These are phyloP conservation scores for Boletus edulis DNA, from an alignment of 768 basidiomycete species.

Conservation along the genomic window DNA sequence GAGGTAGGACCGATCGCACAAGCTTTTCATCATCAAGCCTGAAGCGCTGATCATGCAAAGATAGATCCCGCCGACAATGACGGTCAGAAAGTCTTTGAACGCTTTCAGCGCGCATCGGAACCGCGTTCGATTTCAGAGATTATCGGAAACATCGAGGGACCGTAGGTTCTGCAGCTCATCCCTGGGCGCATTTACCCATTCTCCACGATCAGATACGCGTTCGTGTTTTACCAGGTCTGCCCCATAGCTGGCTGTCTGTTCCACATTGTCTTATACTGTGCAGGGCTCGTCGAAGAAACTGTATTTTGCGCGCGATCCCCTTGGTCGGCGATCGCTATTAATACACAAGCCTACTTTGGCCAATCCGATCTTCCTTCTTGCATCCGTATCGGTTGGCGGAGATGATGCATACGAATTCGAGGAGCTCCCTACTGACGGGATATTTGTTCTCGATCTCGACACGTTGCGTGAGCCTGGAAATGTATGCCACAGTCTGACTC, in stretches of 20 bases:
- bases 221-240: constrained; percentile 74
- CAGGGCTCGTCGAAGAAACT: constrained; percentile 47
- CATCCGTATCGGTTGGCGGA: constrained; percentile 61
- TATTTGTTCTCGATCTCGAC: constrained; percentile 53
- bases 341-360: constrained; percentile 53
- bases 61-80: constrained; percentile 67
- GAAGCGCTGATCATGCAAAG: constrained; percentile 37
- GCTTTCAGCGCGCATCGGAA: constrained; percentile 22
- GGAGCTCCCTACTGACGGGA: constrained; percentile 57
- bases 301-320: constrained; percentile 78
- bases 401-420: constrained; percentile 48
- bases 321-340: constrained; percentile 83
- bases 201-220: constrained; percentile 59
- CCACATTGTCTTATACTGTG: background rate
- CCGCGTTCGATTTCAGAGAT: constrained; percentile 46
- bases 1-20: constrained; percentile 43
- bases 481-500: constrained; percentile 21
- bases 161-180: constrained; percentile 48
- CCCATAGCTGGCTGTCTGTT: background rate
- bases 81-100: constrained; percentile 50
- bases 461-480: constrained; percentile 18
- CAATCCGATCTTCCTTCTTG: constrained; percentile 56
- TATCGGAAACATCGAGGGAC: constrained; percentile 72
- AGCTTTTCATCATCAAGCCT: background rate
- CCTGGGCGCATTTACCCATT: background rate